Conservation (phyloP, 495 filamentous ascomycete species). For the Lasiosphaeria ovina region DNA sequence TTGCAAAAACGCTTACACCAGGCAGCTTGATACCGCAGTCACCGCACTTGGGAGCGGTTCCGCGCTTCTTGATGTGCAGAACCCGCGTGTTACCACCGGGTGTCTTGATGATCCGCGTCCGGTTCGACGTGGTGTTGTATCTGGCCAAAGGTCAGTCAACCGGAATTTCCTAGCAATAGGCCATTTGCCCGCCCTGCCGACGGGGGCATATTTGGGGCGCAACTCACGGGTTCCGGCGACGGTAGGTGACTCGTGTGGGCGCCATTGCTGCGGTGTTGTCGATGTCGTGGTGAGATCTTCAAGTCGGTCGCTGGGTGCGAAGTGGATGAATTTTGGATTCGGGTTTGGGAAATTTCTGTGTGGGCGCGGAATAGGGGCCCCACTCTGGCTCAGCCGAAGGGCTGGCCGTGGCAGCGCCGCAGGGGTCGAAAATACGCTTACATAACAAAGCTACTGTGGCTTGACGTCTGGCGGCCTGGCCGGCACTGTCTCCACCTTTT, state of each 20-base stretch:
- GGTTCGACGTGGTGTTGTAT: constrained; percentile 98
- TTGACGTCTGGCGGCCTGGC: background rate
- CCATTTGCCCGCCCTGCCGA: constrained; percentile 11
- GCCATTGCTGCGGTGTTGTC: constrained; percentile 63
- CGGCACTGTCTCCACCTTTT: too few relatives aligned
- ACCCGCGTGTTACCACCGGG: constrained; percentile 91
- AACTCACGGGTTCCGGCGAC: constrained; percentile 89
- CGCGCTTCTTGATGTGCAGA: constrained; percentile 98
- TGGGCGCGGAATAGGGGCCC: constrained; percentile 34
- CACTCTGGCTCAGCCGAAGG: constrained; percentile 21
- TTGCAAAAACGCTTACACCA: constrained; percentile 65
- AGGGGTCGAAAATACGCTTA: constrained; percentile 9
- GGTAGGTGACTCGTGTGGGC: constrained; percentile 60
- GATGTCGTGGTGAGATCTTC: constrained; percentile 46
- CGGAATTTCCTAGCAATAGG: constrained; percentile 3
- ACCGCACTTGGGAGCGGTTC: constrained; percentile 95
- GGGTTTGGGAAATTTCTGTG: constrained; percentile 40
- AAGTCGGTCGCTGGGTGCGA: constrained; percentile 46
- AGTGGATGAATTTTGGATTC: constrained; percentile 45
- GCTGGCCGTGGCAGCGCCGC: background rate
- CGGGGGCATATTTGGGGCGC: constrained; percentile 12
- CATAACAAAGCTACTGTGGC: constrained; percentile 12
- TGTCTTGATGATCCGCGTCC: constrained; percentile 92
- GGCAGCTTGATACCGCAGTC: constrained; percentile 95
- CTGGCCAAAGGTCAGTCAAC: constrained; percentile 35